These are phyloP conservation scores for Chrysochromulina parva DNA, from an alignment of 78 protist species.

Conservation along the genomic window DNA sequence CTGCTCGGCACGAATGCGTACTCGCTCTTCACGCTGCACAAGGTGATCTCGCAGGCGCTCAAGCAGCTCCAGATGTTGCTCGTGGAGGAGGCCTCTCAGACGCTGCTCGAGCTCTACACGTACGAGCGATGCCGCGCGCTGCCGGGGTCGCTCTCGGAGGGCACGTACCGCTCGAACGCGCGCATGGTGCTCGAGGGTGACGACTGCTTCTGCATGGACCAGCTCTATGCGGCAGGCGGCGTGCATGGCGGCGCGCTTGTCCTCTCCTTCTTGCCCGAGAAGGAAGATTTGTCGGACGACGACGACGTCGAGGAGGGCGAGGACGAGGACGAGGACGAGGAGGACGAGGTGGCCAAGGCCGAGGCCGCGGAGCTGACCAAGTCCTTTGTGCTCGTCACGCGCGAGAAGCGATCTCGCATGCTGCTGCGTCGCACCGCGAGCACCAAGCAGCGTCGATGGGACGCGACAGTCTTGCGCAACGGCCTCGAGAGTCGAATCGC, in stretches of 20 bases:
- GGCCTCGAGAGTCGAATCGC: neutral
- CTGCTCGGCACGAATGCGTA: neutral
- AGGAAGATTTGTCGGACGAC: neutral
- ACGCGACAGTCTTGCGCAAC: neutral
- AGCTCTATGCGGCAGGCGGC: neutral
- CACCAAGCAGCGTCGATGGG: neutral
- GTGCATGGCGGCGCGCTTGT: neutral
- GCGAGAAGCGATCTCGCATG: neutral
- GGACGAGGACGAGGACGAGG: neutral
- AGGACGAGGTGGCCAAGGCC: neutral
- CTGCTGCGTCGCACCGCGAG: no score
- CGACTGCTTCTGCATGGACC: constrained; percentile 9
- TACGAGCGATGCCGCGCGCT: neutral
- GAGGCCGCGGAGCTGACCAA: neutral
- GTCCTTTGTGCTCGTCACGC: neutral
- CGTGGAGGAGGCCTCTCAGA: neutral
- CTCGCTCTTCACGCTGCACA: constrained; percentile 1
- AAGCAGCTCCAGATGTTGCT: neutral
- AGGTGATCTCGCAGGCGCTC: neutral
- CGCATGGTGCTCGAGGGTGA: neutral
- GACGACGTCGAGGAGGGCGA: neutral
- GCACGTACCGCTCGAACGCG: neutral
- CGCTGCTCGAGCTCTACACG: neutral
- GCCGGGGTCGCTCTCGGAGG: neutral
- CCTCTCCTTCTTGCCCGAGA: neutral